Base-by-base conservation (phyloP, 2,329 filamentous ascomycete genomes). In the Diplocarpon rosae region DNA sequence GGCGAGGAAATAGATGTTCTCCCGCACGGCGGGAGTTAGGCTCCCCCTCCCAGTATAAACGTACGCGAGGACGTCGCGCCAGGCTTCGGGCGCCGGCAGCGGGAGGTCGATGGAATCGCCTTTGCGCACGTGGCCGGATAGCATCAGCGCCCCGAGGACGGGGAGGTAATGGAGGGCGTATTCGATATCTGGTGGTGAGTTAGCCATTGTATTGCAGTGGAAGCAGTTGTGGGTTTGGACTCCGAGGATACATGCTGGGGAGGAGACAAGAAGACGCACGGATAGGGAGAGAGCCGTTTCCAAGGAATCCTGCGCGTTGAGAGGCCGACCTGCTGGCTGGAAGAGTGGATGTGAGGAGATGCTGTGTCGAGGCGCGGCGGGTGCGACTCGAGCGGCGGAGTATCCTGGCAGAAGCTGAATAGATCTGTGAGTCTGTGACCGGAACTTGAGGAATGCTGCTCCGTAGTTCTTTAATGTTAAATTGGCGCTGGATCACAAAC, bases 31-130 rank as follows among this genome's bases (percentile, higher is more conserved):
- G 10, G 66, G 62, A 1, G 68, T 73, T 39, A 70, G 46, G 37
- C 66, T 63, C 11, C 66, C 67, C 42, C 67, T 62, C 30, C 71
- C 71, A 0, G 70, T 75, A 55, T 78, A 79, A 20, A 75, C 64
- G 52, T 74, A 72, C 3, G 64, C 62, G n/a, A 76, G 63, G 0
- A 75, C 78, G 43, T 73, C 68, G 2, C 59, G 55, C 76, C 76
- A 81, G 7, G 65, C 69, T 40, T 69, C 67, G 1, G 76, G 75
- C 45, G 71, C 65, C 1, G 76, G 76, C 43, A 81, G 51, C 0
- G 76, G 75, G 9, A 80, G 62, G 50, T 79, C 74, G 41, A 81
- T 65, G 1, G 65, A 63, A 52, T 79, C 76, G 24, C 73, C 70
- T 17, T 66, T 64, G 12, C 62, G 61, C 16, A 79, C 65, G 52